A percentile compares a stretch with the other conserved stretches of the same genome.
Conservation (phyloP, 352 stramenopile species). For the Pythium vanterpoolii region DNA sequence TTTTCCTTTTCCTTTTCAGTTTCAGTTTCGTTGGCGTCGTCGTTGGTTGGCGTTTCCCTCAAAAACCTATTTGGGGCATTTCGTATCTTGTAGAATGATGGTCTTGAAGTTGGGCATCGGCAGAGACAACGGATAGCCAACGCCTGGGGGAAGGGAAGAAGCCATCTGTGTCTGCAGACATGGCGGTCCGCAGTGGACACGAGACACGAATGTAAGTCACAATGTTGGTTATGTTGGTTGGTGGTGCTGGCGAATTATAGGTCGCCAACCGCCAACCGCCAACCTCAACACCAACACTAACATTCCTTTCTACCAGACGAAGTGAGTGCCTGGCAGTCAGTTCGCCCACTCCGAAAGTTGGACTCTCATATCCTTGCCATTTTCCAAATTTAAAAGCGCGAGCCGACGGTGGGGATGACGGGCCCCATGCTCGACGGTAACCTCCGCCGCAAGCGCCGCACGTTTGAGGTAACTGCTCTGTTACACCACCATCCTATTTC, state of each 20-base stretch:
- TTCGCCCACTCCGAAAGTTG: too few species aligned
- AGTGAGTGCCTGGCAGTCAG: neutral
- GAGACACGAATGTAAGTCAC: slow-evolving; percentile 3
- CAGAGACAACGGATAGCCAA: too few species aligned
- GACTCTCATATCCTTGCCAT: too few species aligned
- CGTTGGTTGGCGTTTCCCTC: neutral
- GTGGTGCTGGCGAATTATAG: slow-evolving; percentile 1
- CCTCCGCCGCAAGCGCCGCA: slow-evolving; percentile 52
- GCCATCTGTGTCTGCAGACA: neutral
- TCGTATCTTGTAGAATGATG: too few species aligned
- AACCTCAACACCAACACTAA: neutral
- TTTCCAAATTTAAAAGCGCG: too few species aligned
- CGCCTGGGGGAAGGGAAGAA: too few species aligned
- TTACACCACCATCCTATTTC: neutral
- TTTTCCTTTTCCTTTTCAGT: neutral
- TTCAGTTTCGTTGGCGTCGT: neutral
- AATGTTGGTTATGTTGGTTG: neutral
- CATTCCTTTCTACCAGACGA: neutral
- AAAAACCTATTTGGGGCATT: too few species aligned
- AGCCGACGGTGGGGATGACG: slow-evolving; percentile 29
- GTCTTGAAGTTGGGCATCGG: too few species aligned
- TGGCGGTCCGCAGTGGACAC: too few species aligned
- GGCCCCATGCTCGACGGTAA: slow-evolving; percentile 70
- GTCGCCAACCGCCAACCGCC: neutral
- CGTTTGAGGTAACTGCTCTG: slow-evolving; percentile 41